Percentiles rank a stretch among this genome's conserved stretches.
Conservation (phyloP, 2,329 filamentous ascomycete species). For the Talaromyces sp. region DNA sequence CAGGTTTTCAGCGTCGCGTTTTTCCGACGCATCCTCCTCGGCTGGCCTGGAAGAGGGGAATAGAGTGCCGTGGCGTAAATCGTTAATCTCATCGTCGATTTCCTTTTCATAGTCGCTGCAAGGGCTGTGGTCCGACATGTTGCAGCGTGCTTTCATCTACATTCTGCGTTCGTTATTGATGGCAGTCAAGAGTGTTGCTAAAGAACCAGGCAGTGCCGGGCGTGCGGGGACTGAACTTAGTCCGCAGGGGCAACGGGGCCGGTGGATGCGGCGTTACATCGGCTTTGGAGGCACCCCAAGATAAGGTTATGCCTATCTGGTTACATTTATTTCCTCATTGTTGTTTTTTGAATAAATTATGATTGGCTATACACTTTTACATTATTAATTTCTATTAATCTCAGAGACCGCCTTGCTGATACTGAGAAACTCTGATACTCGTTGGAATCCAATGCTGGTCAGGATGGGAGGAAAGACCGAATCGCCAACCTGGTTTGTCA, state of each 20-base stretch:
- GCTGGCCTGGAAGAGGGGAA: neutral
- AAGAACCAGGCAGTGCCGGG: neutral
- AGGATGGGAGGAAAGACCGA: conserved; percentile 6
- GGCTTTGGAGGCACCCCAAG: neutral
- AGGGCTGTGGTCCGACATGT: neutral
- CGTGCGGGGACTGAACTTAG: neutral
- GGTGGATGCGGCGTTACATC: neutral
- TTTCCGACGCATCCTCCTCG: neutral
- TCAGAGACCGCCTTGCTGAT: conserved; percentile 2
- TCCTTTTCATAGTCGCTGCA: neutral
- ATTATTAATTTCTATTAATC: neutral
- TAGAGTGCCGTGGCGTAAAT: neutral
- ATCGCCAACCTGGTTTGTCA: conserved; percentile 7
- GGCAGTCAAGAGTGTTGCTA: neutral
- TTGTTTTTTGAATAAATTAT: neutral
- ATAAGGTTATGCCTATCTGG: neutral
- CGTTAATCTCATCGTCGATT: neutral
- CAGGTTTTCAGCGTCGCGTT: neutral
- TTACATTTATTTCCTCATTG: neutral
- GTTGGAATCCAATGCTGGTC: conserved; percentile 8
- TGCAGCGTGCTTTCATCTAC: neutral
- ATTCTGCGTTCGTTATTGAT: neutral
- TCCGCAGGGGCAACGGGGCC: neutral
- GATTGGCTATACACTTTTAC: neutral
- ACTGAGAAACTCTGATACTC: conserved; percentile 10